Evolutionary conservation across 1,284 basidiomycete species (phyloP).

Genomic region (Rhodotorula mucilaginosa): DNA sequence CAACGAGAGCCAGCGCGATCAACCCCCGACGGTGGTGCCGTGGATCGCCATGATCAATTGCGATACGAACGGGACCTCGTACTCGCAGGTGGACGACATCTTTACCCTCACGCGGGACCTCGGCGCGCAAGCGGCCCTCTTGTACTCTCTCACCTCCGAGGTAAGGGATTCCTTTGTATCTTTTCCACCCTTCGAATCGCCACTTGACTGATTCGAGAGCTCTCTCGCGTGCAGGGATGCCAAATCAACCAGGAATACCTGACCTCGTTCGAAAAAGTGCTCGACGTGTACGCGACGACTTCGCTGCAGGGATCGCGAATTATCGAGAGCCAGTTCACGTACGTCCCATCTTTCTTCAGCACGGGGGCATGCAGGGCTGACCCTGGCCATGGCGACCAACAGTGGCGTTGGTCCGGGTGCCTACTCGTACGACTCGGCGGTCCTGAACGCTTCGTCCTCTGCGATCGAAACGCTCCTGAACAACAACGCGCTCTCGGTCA

Average conservation of each 20-base stretch:
- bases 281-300: constrained; percentile 74
- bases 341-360: constrained; percentile 1
- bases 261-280: constrained; percentile 64
- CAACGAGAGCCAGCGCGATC: constrained; percentile 38
- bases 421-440: constrained; percentile 59
- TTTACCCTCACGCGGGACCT: constrained; percentile 72
- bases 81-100: constrained; percentile 60
- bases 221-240: constrained; percentile 57
- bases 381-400: not conserved
- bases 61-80: constrained; percentile 67
- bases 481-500: constrained; percentile 46
- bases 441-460: constrained; percentile 58
- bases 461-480: constrained; percentile 57
- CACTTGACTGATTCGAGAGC: not conserved
- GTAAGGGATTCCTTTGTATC: constrained; percentile 48
- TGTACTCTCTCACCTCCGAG: constrained; percentile 42
- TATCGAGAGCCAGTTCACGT: constrained; percentile 52
- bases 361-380: constrained; percentile 1
- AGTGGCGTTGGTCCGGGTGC: constrained; percentile 14
- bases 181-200: not conserved
- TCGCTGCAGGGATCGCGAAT: constrained; percentile 46
- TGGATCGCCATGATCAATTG: constrained; percentile 86
- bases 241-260: constrained; percentile 71
- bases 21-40: constrained; percentile 58
- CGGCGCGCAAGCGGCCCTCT: constrained; percentile 70